Conservation (phyloP, 495 filamentous ascomycete species). For the Astrocystis sublimbata region DNA sequence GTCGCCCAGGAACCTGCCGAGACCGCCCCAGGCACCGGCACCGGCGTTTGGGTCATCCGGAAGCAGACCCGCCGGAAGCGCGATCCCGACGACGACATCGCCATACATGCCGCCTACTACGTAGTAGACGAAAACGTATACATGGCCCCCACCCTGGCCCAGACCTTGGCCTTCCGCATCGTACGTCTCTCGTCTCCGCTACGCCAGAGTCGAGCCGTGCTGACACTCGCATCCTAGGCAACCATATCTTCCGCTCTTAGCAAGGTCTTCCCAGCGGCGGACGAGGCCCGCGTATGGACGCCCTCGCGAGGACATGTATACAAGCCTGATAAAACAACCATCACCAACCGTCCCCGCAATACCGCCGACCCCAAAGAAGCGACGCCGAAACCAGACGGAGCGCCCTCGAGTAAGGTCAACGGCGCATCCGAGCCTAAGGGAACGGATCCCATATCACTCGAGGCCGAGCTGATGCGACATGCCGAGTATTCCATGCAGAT, state of each 20-base stretch:
- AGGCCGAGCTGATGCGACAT: constrained; percentile 42
- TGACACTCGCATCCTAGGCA: constrained; percentile 31
- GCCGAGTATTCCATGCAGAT: constrained; percentile 69
- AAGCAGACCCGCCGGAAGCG: constrained; percentile 77
- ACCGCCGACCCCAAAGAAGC: constrained; percentile 51
- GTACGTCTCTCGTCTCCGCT: constrained; percentile 40
- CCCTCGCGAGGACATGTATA: constrained; percentile 76
- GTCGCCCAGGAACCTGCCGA: constrained; percentile 76
- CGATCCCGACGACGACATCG: constrained; percentile 63
- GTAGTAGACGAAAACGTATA: constrained; percentile 83
- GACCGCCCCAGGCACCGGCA: constrained; percentile 60
- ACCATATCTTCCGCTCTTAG: constrained; percentile 67
- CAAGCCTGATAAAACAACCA: constrained; percentile 39
- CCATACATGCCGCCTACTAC: constrained; percentile 76
- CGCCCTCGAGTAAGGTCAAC: constrained; percentile 32
- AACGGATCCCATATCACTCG: constrained; percentile 36
- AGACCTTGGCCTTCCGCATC: constrained; percentile 73
- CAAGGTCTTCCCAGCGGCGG: constrained; percentile 57
- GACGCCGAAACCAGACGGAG: constrained; percentile 60
- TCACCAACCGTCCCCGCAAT: constrained; percentile 32
- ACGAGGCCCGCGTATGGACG: constrained; percentile 68
- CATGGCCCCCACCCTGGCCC: constrained; percentile 80
- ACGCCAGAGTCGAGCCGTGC: constrained; percentile 2
- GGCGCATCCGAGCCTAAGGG: background rate
- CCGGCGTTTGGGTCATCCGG: constrained; percentile 86